Evolutionary conservation across 1,284 basidiomycete species (phyloP).

Genomic region (Athelia sp.): DNA sequence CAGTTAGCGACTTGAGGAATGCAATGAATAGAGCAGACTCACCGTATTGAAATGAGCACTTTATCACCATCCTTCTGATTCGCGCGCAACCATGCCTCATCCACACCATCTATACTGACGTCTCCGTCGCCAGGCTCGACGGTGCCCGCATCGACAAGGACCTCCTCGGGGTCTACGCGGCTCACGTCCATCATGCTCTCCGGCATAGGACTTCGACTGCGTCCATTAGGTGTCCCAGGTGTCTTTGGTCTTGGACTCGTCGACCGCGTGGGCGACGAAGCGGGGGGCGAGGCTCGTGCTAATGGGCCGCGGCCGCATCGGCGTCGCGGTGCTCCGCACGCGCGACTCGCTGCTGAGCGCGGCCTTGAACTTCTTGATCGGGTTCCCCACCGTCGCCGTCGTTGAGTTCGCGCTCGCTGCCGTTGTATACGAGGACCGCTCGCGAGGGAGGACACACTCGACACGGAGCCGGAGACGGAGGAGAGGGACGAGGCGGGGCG

Average conservation of each 20-base stretch:
- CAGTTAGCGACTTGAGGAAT: slow-evolving; percentile 1
- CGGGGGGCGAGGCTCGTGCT: slow-evolving; percentile 37
- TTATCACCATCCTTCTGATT: slow-evolving; percentile 44
- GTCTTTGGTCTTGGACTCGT: slow-evolving; percentile 45
- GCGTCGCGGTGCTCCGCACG: slow-evolving; percentile 21
- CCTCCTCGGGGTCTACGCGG: slow-evolving; percentile 70
- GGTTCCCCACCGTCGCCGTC: slow-evolving; percentile 24
- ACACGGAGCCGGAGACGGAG: slow-evolving; percentile 1
- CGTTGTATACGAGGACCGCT: slow-evolving; percentile 4
- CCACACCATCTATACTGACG: slow-evolving; percentile 40
- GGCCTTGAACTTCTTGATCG: slow-evolving; percentile 63
- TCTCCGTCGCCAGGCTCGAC: slow-evolving; percentile 66
- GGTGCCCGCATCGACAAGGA: slow-evolving; percentile 65
- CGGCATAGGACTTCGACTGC: slow-evolving; percentile 34
- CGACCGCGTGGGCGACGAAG: slow-evolving; percentile 50
- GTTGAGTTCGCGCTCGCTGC: slow-evolving; percentile 30
- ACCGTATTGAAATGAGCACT: slow-evolving; percentile 86
- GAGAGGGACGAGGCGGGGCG: slow-evolving; percentile 36
- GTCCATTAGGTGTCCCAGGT: slow-evolving; percentile 27
- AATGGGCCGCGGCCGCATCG: slow-evolving; percentile 28
- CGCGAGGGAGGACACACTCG: slow-evolving; percentile 8
- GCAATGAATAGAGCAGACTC: slow-evolving; percentile 12
- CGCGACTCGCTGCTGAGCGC: slow-evolving; percentile 56
- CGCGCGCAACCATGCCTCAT: slow-evolving; percentile 49
- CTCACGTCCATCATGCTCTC: slow-evolving; percentile 72